Evolutionary conservation across 108 stramenopile species (phyloP).

Genomic region (Nitzschia inconspicua): DNA sequence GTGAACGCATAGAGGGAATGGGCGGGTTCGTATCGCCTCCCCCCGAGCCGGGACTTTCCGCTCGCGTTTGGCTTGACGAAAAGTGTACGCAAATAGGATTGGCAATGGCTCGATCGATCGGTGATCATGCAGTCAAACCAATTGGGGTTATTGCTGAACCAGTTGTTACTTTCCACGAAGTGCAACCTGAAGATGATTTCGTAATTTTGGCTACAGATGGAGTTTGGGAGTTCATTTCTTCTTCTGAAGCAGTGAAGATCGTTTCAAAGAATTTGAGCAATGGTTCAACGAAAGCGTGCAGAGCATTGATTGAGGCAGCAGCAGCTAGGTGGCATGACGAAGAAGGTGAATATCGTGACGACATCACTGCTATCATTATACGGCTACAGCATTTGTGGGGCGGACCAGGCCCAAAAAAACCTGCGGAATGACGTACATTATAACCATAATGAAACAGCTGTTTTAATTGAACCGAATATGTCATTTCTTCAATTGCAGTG

Average conservation of each 20-base stretch:
- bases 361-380: conserved; percentile 92
- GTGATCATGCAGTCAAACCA: conserved; percentile 90
- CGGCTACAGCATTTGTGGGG: conserved; percentile 59
- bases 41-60: conserved; percentile 83
- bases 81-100: conserved; percentile 91
- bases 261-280: conserved; percentile 50
- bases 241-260: conserved; percentile 70
- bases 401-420: not conserved
- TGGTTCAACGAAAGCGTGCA: conserved; percentile 73
- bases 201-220: conserved; percentile 91
- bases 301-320: conserved; percentile 85
- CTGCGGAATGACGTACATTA: too few species aligned
- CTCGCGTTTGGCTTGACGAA: conserved; percentile 90
- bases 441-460: too few species aligned
- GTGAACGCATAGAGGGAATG: conserved; percentile 70
- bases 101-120: conserved; percentile 94
- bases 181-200: conserved; percentile 69
- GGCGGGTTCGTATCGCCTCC: conserved; percentile 95
- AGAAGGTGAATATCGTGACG: conserved; percentile 96
- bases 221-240: conserved; percentile 95
- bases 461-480: too few species aligned
- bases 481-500: too few species aligned
- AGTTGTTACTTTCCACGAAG: conserved; percentile 64
- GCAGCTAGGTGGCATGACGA: conserved; percentile 89
- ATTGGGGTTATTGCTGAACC: conserved; percentile 94